These are phyloP conservation scores for Hygrophila difformis DNA, from an alignment of 257 asterid genomes.

Conservation along the genomic window DNA sequence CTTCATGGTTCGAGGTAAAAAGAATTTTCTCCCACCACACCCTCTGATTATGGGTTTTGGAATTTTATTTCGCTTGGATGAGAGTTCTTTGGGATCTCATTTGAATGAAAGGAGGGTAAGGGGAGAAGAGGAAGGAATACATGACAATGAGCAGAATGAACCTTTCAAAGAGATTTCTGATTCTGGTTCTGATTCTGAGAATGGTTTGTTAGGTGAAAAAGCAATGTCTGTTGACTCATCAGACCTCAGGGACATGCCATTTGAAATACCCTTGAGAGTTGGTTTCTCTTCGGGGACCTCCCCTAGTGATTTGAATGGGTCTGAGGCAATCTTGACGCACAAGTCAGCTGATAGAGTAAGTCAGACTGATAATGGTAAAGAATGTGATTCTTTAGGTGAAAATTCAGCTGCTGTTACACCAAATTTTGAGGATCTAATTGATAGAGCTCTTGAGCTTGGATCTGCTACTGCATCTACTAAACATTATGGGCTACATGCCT, in stretches of 20 bases:
- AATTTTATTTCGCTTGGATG: constrained; percentile 86
- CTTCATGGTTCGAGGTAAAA: constrained; percentile 98
- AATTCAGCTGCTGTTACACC: constrained; percentile 31
- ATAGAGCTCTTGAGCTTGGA: constrained; percentile 93
- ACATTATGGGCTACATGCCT: constrained; percentile 44
- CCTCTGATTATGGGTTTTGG: constrained; percentile 99
- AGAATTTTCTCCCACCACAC: constrained; percentile 94
- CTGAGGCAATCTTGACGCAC: constrained; percentile 28
- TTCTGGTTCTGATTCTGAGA: constrained; percentile 67
- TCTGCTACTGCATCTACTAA: constrained; percentile 57
- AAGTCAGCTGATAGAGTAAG: constrained; percentile 20
- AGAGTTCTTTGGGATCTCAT: constrained; percentile 95
- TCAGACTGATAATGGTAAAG: constrained; percentile 19
- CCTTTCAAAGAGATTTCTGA: constrained; percentile 51
- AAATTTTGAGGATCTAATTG: constrained; percentile 79
- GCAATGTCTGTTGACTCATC: constrained; percentile 29
- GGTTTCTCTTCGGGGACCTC: constrained; percentile 24
- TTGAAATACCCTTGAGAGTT: constrained; percentile 21
- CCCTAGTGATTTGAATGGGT: constrained; percentile 18
- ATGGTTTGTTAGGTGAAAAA: constrained; percentile 42
- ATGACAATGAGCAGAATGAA: constrained; percentile 48
- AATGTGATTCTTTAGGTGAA: constrained; percentile 28
- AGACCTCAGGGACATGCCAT: constrained; percentile 21
- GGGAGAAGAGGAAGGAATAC: constrained; percentile 87
- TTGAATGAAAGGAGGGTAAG: constrained; percentile 95